Percentiles rank a stretch among this genome's conserved stretches.
Evolutionary conservation across 371 early-diverging fungal species (phyloP).

Genomic region (Coemansia sp.): DNA sequence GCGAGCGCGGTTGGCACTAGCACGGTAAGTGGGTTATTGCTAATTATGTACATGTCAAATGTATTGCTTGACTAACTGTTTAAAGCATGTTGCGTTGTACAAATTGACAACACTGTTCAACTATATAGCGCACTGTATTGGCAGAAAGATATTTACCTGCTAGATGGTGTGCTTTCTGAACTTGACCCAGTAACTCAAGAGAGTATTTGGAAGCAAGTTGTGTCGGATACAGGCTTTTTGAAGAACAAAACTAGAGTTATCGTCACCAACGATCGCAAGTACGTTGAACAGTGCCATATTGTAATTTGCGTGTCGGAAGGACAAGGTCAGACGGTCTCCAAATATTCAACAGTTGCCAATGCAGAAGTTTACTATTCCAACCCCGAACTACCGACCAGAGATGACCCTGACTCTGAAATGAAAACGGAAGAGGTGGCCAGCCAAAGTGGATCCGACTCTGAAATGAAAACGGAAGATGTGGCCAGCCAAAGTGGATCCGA

Average conservation of each 20-base stretch:
- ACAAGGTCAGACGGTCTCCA: constrained; percentile 21
- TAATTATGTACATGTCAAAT: neutral
- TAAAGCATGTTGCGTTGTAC: neutral
- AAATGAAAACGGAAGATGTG: neutral
- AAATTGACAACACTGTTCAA: neutral
- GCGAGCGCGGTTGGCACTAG: constrained; percentile 60
- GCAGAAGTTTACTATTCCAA: neutral
- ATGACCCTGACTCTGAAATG: neutral
- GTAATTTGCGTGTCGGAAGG: constrained; percentile 6
- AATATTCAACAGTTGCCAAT: neutral
- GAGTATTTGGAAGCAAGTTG: constrained; percentile 54
- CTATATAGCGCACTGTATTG: constrained; percentile 58
- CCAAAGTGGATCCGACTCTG: neutral
- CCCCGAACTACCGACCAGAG: neutral
- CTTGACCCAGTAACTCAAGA: constrained; percentile 62
- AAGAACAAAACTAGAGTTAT: constrained; percentile 55
- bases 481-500: too few relatives aligned
- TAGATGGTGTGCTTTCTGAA: constrained; percentile 72
- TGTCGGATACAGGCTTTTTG: constrained; percentile 62
- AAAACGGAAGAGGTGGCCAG: neutral
- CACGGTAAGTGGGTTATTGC: constrained; percentile 56
- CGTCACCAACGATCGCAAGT: constrained; percentile 56
- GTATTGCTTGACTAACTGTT: too few relatives aligned
- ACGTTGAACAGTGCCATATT: constrained; percentile 59
- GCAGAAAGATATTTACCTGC: constrained; percentile 64